Evolutionary conservation across 2,329 filamentous ascomycete genomes (phyloP), one percentile per base, ranked within the genome.

Genomic region (Helicocarpus griseus): DNA sequence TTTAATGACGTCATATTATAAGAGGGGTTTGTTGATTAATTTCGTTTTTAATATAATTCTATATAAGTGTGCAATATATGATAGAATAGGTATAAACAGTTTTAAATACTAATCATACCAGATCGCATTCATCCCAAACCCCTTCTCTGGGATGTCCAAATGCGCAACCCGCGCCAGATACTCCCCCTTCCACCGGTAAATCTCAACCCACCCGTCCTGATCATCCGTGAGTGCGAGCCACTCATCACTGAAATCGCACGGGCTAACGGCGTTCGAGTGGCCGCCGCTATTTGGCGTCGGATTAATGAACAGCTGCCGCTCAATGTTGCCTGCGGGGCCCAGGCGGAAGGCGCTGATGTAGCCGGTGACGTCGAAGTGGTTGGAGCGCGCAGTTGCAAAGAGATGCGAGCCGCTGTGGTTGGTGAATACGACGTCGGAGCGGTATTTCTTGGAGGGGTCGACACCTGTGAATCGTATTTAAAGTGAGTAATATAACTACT

Each of bases 101-200:
- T n/a, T n/a, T n/a, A n/a, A n/a, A n/a, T n/a, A n/a, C 46, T 64
- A 88, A 69, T 94, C 86, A 67, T 93, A 93, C 89, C 89, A 95
- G 56, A 94, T 89, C n/a, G 88, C 88, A 70, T 95, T 95, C 89
- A 95, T 95, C 1, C 88, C 88, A 66, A 95, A 95, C 1, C 89
- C 89, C n/a, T 86, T 87, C 72, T 94, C 89, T 5, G 83, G 82
- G 35, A 94, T 83, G 59, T 87, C 82, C 56, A 87, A 74, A 56
- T 86, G 77, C 14, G 88, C 88, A 6, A 94, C 88, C 3, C 88
- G 75, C 1, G 81, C 84, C 49, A 95, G 70, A 60, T 85, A 87
- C 74, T 93, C 88, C 53, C 89, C 84, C 57, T 85, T 77, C 86
- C 88, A 95, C 50, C 88, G 77, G 66, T 94, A 94, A 52, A 95